Conservation (phyloP, 352 stramenopile species). For the Globisporangium parvum region DNA sequence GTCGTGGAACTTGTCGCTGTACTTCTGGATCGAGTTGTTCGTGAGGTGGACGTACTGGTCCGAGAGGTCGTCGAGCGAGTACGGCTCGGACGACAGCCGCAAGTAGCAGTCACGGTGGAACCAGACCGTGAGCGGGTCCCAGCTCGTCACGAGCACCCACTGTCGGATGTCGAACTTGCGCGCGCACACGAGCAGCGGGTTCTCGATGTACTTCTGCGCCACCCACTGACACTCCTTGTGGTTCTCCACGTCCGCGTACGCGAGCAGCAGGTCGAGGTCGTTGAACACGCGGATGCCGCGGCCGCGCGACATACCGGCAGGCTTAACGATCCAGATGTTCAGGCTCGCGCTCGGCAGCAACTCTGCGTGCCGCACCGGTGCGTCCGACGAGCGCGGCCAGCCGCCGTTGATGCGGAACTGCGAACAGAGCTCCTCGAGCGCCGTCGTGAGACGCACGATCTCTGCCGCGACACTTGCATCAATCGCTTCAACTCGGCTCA, state of each 20-base stretch:
- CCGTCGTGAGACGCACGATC: constrained; percentile 22
- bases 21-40: constrained; percentile 94
- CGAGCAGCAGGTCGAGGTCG: constrained; percentile 69
- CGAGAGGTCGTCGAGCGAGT: constrained; percentile 67
- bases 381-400: constrained; percentile 20
- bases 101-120: constrained; percentile 91
- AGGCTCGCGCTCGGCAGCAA: constrained; percentile 21
- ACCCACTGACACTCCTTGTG: constrained; percentile 83
- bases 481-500: constrained; percentile 34
- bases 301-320: constrained; percentile 76
- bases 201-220: constrained; percentile 89
- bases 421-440: constrained; percentile 39
- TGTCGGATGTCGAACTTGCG: constrained; percentile 92
- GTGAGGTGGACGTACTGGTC: constrained; percentile 91
- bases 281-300: constrained; percentile 88
- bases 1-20: constrained; percentile 86
- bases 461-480: constrained; percentile 15
- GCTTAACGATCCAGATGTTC: constrained; percentile 95
- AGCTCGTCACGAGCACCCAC: constrained; percentile 91
- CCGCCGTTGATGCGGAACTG: constrained; percentile 77
- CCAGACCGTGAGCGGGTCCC: constrained; percentile 92
- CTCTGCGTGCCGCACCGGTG: not conserved
- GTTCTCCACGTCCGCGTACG: constrained; percentile 84
- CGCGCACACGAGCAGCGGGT: constrained; percentile 77
- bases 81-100: constrained; percentile 85